phyloP scores from a whole-genome alignment of 106 monocot species.

The Dioscorea dumetorum region DNA sequence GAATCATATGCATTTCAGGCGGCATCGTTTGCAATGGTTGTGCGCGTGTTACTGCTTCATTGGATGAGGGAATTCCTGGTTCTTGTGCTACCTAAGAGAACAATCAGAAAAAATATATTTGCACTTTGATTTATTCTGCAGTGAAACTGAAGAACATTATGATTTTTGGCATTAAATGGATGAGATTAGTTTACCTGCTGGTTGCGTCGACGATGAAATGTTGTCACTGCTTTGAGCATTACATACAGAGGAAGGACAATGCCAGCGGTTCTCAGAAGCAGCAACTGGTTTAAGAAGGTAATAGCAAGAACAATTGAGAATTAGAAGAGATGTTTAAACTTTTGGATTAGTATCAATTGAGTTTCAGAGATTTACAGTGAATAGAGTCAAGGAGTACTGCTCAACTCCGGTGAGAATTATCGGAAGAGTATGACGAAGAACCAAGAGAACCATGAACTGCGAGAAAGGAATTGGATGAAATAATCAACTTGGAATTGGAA shows the following conservation, averaged over 20 bases:
- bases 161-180: neutral
- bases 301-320: neutral
- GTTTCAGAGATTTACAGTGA: constrained; percentile 36
- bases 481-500: neutral
- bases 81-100: neutral
- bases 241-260: constrained; percentile 57
- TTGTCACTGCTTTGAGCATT: constrained; percentile 36
- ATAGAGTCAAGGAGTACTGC: constrained; percentile 48
- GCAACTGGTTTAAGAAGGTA: constrained; percentile 21
- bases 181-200: constrained; percentile 22
- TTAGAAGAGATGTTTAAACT: neutral
- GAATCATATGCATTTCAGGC: constrained; percentile 16
- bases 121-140: neutral
- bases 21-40: constrained; percentile 6
- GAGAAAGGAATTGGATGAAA: constrained; percentile 3
- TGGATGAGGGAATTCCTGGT: neutral
- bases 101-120: neutral
- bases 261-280: constrained; percentile 51
- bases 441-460: constrained; percentile 73
- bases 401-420: constrained; percentile 53
- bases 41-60: neutral
- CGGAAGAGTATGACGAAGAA: constrained; percentile 75
- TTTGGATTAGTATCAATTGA: neutral
- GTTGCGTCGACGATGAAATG: constrained; percentile 32
- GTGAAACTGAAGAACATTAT: neutral